phyloP scores from a whole-genome alignment of 257 asterid species.

The Leonotis leonurus region DNA sequence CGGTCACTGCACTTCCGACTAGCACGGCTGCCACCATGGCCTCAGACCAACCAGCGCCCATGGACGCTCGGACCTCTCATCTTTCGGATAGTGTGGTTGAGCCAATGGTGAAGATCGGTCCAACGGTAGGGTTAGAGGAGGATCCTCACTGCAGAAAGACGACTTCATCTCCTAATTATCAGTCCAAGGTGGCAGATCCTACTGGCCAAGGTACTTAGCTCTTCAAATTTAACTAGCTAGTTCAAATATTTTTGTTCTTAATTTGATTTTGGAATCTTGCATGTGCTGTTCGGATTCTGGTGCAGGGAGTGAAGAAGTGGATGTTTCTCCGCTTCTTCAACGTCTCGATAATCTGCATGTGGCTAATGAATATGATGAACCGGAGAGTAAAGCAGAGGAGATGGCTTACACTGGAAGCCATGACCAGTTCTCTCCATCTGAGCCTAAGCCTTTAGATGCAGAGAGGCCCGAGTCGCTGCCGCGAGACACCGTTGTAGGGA shows the following conservation, averaged over 20 bases:
- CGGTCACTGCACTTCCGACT: too few relatives aligned
- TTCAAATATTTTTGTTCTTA: not conserved
- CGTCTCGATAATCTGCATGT: constrained; percentile 31
- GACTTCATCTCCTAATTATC: constrained; percentile 31
- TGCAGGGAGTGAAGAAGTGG: constrained; percentile 44
- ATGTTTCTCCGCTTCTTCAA: constrained; percentile 31
- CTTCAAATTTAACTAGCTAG: too few relatives aligned
- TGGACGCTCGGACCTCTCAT: not conserved
- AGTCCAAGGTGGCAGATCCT: constrained; percentile 54
- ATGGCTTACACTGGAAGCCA: constrained; percentile 35
- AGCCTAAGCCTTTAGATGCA: constrained; percentile 21
- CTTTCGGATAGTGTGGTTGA: not conserved
- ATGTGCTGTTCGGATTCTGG: too few relatives aligned
- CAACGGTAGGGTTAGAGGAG: constrained; percentile 18
- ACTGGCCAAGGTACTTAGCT: constrained; percentile 33
- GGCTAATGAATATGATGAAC: constrained; percentile 5
- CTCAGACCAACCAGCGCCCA: too few relatives aligned
- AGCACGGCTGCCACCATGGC: too few relatives aligned
- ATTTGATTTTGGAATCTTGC: not conserved
- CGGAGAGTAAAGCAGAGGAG: not conserved
- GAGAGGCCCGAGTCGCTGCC: constrained; percentile 30
- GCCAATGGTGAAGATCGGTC: constrained; percentile 17
- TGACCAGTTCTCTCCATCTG: constrained; percentile 41
- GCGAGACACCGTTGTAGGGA: constrained; percentile 25
- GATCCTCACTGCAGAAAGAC: constrained; percentile 35